Base-by-base conservation (phyloP, 345 rosid genomes). In the Ceriops tagal region DNA sequence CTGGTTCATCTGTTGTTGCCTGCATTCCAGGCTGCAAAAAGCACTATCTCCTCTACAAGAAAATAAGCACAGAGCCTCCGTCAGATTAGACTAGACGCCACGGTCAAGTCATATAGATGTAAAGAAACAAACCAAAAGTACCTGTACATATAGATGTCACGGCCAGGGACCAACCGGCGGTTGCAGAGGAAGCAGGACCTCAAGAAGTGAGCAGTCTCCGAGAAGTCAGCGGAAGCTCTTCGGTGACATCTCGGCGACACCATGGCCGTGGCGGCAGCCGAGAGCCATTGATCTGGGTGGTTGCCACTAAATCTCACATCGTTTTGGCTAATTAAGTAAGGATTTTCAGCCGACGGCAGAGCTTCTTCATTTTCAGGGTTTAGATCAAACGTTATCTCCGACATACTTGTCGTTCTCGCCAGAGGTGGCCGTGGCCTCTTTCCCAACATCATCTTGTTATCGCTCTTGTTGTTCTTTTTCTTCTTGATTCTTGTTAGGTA, bases 91-190 rank as follows among this genome's bases (percentile, higher is more conserved):
- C 8, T 34, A 34, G 35, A 34, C 35, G 35, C 1, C 35, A 5
- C 35, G 35, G 35, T 34, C 35, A 28, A 28, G 30, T 28, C 30
- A 34, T 34, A 34, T 28, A 28, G 30, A 28, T 28, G 30, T 28
- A 28, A 28, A 43, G 11, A 53, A 11, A 58, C 58, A 7, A 43
- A 28, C 32, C 3, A n/a, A 24, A 4, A 13, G 1, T 77, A 93
- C 98, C 89, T 89, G 71, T 93, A 93, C 97, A 93, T 93, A 73
- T 86, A 93, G 76, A 93, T 91, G 75, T 93, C 96, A 13, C 90
- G 97, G 75, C 89, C 89, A 1, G 97, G 92, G 70, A 89, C 86
- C 59, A 92, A 72, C 27, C 84, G 83, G 64, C 98, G 91, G 64
- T 86, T 85, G 64, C 98, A 92, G 68, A 90, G 96, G 8, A 75